A percentile compares a stretch with the other conserved stretches of the same genome.
Conservation (phyloP, 2,329 filamentous ascomycete genomes). For the Fusarium tupiense region DNA sequence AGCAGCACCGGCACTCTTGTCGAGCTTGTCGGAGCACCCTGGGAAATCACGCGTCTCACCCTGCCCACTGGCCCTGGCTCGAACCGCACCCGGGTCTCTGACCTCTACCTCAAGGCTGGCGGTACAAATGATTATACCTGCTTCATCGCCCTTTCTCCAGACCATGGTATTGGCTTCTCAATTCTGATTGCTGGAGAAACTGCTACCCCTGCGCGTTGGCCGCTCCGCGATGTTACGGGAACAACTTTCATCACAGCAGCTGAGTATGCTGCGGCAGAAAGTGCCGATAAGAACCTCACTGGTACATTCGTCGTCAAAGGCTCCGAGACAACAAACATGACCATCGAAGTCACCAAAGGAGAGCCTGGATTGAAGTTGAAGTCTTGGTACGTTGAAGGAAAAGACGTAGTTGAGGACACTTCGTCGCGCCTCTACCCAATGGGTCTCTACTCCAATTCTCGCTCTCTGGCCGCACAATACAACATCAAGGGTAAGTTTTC, state of each 20-base stretch:
- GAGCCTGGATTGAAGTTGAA: conserved; percentile 17
- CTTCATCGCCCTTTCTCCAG: conserved; percentile 17
- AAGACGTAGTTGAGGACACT: not conserved
- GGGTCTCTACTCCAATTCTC: not conserved
- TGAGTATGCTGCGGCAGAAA: conserved; percentile 33
- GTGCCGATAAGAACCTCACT: conserved; percentile 21
- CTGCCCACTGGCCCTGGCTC: conserved; percentile 37
- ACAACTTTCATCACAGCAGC: conserved; percentile 32
- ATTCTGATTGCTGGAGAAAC: conserved; percentile 40
- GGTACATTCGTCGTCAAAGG: conserved; percentile 28
- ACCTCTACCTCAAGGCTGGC: conserved; percentile 28
- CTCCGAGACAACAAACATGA: conserved; percentile 24
- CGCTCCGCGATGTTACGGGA: conserved; percentile 26
- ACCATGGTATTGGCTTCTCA: conserved; percentile 39
- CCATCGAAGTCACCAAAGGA: conserved; percentile 20
- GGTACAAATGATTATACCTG: conserved; percentile 22
- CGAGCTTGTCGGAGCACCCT: conserved; percentile 32
- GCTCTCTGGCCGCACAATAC: not conserved
- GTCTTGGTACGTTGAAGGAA: not conserved
- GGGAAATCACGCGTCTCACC: conserved; percentile 34
- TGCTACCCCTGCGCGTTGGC: conserved; percentile 25
- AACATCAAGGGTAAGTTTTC: not conserved
- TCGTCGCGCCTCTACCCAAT: not conserved
- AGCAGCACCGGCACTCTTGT: conserved; percentile 31
- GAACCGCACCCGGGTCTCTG: conserved; percentile 29